Evolutionary conservation across 441 rosid species (phyloP).

Genomic region (Pelargonium citronellum): DNA sequence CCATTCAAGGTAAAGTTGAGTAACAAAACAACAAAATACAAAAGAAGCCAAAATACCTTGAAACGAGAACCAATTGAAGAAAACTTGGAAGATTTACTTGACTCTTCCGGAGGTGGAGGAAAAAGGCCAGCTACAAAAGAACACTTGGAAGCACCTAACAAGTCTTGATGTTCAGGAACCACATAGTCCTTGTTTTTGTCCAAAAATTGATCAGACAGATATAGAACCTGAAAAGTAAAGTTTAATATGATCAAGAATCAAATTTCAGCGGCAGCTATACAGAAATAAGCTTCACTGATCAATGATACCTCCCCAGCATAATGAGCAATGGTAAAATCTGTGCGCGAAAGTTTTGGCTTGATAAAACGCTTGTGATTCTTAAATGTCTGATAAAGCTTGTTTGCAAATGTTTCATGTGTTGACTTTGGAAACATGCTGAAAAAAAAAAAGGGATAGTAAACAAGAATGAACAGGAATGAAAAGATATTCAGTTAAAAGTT

Average conservation of each 20-base stretch:
- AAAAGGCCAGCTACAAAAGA: conserved; percentile 87
- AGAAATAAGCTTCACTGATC: neutral
- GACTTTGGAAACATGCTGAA: conserved; percentile 99
- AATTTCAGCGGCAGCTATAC: conserved; percentile 1
- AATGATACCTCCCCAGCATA: conserved; percentile 92
- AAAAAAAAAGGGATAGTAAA: conserved; percentile 22
- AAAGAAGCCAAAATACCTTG: conserved; percentile 48
- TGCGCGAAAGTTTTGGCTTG: conserved; percentile 93
- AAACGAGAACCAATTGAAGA: conserved; percentile 97
- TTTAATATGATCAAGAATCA: conserved; percentile 9
- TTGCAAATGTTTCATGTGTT: conserved; percentile 93
- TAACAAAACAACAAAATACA: neutral
- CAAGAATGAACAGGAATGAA: conserved; percentile 14
- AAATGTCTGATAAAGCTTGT: conserved; percentile 93
- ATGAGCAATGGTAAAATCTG: conserved; percentile 83
- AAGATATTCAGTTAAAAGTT: conserved; percentile 13
- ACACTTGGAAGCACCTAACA: conserved; percentile 71
- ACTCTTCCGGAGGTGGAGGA: conserved; percentile 83
- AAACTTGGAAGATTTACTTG: conserved; percentile 89
- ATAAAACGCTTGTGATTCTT: conserved; percentile 78
- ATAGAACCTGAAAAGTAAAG: conserved; percentile 54
- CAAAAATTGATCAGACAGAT: conserved; percentile 89
- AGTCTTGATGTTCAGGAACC: conserved; percentile 92
- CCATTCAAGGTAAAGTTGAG: neutral
- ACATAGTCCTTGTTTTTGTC: conserved; percentile 99